These are phyloP conservation scores for Scheffersomyces quercinus DNA, from an alignment of 1,139 yeast species.

Conservation along the genomic window DNA sequence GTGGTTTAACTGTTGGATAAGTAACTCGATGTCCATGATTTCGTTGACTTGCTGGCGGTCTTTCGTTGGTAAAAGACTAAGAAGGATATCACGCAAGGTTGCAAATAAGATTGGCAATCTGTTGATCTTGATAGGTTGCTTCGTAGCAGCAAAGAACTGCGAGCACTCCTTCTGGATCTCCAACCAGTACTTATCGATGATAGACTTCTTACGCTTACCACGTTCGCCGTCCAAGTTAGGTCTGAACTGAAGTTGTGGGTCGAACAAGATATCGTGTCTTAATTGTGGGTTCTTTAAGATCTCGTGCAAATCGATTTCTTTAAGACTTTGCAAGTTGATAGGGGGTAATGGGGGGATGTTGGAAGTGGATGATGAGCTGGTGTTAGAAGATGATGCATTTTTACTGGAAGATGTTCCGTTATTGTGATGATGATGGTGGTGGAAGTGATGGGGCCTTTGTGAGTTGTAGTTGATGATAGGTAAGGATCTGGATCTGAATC, in stretches of 20 bases:
- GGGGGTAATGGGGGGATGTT: constrained; percentile 64
- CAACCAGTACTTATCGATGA: constrained; percentile 82
- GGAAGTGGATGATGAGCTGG: constrained; percentile 9
- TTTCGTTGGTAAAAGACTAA: constrained; percentile 74
- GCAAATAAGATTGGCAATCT: constrained; percentile 68
- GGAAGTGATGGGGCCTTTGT: constrained; percentile 19
- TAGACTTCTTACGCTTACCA: constrained; percentile 72
- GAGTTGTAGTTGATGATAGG: constrained; percentile 43
- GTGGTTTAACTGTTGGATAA: constrained; percentile 72
- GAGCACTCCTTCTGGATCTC: constrained; percentile 66
- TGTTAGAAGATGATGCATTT: constrained; percentile 6
- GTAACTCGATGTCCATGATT: constrained; percentile 74
- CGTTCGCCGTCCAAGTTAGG: constrained; percentile 92
- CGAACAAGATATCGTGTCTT: constrained; percentile 89
- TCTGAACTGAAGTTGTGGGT: constrained; percentile 88
- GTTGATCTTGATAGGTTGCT: constrained; percentile 36
- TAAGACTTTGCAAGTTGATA: constrained; percentile 76
- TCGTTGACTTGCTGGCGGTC: constrained; percentile 71
- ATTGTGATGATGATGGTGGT: constrained; percentile 14
- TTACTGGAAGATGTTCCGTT: constrained; percentile 8
- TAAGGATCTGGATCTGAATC: constrained; percentile 43
- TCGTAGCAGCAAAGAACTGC: constrained; percentile 32
- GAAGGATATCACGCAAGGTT: constrained; percentile 73
- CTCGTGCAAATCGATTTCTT: constrained; percentile 86
- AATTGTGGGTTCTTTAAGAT: constrained; percentile 89